phyloP scores from a whole-genome alignment of 495 filamentous ascomycete genomes.

The Talaromyces stipitatus region DNA sequence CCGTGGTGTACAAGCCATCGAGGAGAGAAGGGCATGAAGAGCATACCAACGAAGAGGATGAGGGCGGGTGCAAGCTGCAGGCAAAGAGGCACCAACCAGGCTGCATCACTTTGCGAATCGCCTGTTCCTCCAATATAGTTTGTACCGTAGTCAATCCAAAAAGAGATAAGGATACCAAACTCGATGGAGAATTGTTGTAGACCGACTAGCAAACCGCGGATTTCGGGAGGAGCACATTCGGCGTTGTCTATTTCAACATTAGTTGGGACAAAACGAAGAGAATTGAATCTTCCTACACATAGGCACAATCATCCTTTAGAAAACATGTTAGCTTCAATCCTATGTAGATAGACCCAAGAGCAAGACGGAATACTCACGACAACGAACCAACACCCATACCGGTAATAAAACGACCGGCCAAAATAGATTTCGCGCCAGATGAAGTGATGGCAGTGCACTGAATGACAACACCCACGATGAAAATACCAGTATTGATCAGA shows the following conservation, averaged over 20 bases:
- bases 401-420: slow-evolving; percentile 69
- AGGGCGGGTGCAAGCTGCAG: slow-evolving; percentile 48
- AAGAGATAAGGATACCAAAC: slow-evolving; percentile 70
- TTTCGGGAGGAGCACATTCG: slow-evolving; percentile 47
- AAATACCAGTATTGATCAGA: slow-evolving; percentile 54
- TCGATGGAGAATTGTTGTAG: slow-evolving; percentile 71
- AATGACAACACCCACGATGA: slow-evolving; percentile 64
- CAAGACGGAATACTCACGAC: slow-evolving; percentile 1
- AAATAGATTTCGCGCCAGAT: slow-evolving; percentile 48
- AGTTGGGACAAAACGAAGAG: neutral
- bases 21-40: slow-evolving; percentile 69
- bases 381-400: slow-evolving; percentile 27
- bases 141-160: slow-evolving; percentile 61
- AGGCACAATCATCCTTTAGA: slow-evolving; percentile 4
- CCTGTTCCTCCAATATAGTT: slow-evolving; percentile 66
- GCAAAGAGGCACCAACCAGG: slow-evolving; percentile 55
- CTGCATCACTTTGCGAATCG: slow-evolving; percentile 46
- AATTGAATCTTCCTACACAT: slow-evolving; percentile 1
- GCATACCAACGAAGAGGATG: slow-evolving; percentile 51
- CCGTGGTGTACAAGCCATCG: slow-evolving; percentile 64
- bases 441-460: slow-evolving; percentile 56
- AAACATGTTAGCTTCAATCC: neutral
- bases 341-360: slow-evolving; percentile 15
- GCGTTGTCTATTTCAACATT: slow-evolving; percentile 61
- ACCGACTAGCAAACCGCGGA: slow-evolving; percentile 59